Conservation (phyloP, 495 filamentous ascomycete genomes). For the Aspergillus saccharolyticus region DNA sequence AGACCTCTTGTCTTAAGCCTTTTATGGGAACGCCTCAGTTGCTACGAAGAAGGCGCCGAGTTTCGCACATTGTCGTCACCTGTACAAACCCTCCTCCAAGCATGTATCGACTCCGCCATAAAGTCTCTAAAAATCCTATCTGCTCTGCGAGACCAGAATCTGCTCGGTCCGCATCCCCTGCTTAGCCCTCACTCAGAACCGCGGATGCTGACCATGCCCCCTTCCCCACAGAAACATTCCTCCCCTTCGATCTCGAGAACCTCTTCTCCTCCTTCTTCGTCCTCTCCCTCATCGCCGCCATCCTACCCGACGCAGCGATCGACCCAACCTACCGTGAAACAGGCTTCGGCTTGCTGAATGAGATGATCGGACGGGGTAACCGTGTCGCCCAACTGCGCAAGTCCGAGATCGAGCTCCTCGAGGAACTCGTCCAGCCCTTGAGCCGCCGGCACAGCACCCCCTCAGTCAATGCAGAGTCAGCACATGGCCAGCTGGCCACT, state of each 20-base stretch:
- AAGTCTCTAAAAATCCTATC: conserved; percentile 24
- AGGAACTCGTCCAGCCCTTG: conserved; percentile 21
- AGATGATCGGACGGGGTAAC: conserved; percentile 28
- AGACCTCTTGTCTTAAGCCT: conserved; percentile 28
- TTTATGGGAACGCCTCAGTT: conserved; percentile 22
- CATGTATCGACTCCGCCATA: conserved; percentile 25
- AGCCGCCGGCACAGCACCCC: background rate
- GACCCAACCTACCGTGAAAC: conserved; percentile 23
- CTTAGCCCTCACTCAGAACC: background rate
- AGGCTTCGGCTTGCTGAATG: conserved; percentile 22
- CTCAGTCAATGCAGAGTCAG: background rate
- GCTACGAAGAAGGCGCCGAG: conserved; percentile 15
- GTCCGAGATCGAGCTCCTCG: conserved; percentile 25
- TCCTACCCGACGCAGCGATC: conserved; percentile 19
- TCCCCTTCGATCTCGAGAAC: conserved; percentile 32
- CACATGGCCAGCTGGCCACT: background rate
- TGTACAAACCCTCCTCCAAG: conserved; percentile 24
- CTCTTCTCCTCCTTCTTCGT: conserved; percentile 25
- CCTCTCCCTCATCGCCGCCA: conserved; percentile 22
- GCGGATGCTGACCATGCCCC: background rate
- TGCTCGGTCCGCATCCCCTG: conserved; percentile 20
- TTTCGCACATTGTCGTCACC: conserved; percentile 17
- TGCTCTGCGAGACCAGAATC: conserved; percentile 24
- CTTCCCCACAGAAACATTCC: conserved; percentile 24
- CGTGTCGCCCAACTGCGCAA: conserved; percentile 28